Conservation (phyloP, 2,329 filamentous ascomycete species). For the Aspergillus costaricaensis region DNA sequence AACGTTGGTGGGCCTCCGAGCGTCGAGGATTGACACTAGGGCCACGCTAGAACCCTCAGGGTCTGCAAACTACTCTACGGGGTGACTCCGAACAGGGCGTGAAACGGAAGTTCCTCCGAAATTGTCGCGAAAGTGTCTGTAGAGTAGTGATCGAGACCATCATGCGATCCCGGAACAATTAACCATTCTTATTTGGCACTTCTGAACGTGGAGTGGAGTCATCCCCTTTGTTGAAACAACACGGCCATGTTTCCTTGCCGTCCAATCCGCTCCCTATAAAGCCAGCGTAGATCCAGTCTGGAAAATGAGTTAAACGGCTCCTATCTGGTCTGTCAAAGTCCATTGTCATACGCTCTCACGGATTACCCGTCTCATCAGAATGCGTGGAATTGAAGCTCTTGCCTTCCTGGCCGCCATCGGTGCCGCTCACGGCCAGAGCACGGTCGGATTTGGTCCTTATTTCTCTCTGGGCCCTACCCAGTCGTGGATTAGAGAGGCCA, state of each 20-base stretch:
- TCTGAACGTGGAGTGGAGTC: not conserved
- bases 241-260: not conserved
- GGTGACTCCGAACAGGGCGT: not conserved
- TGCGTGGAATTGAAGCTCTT: constrained; percentile 8
- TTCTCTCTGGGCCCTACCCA: constrained; percentile 35
- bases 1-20: not conserved
- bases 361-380: not conserved
- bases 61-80: not conserved
- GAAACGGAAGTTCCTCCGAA: not conserved
- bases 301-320: not conserved
- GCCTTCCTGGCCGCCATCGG: constrained; percentile 20
- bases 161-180: not conserved
- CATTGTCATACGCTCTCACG: not conserved
- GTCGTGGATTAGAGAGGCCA: constrained; percentile 36
- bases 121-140: not conserved
- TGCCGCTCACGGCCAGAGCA: constrained; percentile 19
- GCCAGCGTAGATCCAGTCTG: not conserved
- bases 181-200: not conserved
- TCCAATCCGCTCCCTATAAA: not conserved
- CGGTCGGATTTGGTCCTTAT: constrained; percentile 31
- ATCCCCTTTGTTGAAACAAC: not conserved
- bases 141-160: not conserved
- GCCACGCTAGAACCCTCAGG: constrained; percentile 1
- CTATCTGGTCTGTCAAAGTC: not conserved
- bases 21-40: constrained; percentile 7